phyloP scores from a whole-genome alignment of 805 yeast species.

The Suhomyces canberraensis region DNA sequence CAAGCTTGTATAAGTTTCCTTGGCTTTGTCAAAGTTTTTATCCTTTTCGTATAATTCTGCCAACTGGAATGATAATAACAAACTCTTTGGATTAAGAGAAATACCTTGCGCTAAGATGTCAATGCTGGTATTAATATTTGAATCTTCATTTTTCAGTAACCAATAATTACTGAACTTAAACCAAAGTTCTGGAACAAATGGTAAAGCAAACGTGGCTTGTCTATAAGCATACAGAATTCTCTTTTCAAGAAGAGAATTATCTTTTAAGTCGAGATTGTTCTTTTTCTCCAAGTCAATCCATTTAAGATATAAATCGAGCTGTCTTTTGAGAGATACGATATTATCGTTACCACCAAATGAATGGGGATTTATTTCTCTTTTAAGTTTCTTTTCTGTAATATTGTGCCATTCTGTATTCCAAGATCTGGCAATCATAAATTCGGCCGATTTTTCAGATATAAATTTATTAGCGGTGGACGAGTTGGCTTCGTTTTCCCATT shows the following conservation, averaged over 20 bases:
- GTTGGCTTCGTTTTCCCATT: constrained; percentile 78
- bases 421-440: constrained; percentile 84
- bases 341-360: constrained; percentile 18
- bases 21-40: constrained; percentile 48
- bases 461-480: constrained; percentile 78
- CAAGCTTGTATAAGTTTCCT: constrained; percentile 47
- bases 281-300: constrained; percentile 81
- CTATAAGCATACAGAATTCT: constrained; percentile 71
- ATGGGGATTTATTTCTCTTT: constrained; percentile 35
- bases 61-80: constrained; percentile 60
- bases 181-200: constrained; percentile 76
- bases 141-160: constrained; percentile 30
- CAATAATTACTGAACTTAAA: constrained; percentile 51
- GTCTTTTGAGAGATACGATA: constrained; percentile 24
- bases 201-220: constrained; percentile 59
- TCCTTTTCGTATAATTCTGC: constrained; percentile 69
- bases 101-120: constrained; percentile 55
- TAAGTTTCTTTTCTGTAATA: constrained; percentile 48
- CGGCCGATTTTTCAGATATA: constrained; percentile 76
- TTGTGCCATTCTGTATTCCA: constrained; percentile 68
- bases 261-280: constrained; percentile 62
- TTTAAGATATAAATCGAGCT: constrained; percentile 57
- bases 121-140: constrained; percentile 39
- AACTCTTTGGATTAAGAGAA: constrained; percentile 64
- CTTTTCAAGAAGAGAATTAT: constrained; percentile 41